These are phyloP conservation scores for Suillus luteus DNA, from an alignment of 768 basidiomycete genomes.

Conservation along the genomic window DNA sequence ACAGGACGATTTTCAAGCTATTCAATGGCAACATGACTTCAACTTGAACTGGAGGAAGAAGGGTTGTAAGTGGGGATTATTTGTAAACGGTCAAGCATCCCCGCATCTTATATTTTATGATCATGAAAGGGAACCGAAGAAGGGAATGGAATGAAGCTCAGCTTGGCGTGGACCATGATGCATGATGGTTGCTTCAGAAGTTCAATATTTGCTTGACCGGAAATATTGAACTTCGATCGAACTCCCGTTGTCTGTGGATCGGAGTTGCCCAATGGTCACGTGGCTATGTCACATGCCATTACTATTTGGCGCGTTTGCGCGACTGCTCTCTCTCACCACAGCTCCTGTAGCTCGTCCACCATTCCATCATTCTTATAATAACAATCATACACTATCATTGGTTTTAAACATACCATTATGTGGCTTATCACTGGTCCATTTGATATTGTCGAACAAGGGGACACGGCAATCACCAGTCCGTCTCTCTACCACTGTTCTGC, in stretches of 20 bases:
- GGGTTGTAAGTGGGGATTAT: background rate
- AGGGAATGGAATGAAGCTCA: background rate
- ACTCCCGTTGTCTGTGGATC: background rate
- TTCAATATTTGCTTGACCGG: background rate
- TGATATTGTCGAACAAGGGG: constrained; percentile 41
- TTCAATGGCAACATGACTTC: background rate
- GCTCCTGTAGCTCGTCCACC: background rate
- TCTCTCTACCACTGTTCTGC: constrained; percentile 6
- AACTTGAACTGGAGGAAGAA: background rate
- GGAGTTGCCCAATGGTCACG: background rate
- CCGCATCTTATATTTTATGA: constrained; percentile 1
- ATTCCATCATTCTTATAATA: background rate
- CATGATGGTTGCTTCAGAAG: background rate
- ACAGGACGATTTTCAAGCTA: background rate
- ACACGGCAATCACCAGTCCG: constrained; percentile 44
- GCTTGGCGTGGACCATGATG: background rate
- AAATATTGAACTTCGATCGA: background rate
- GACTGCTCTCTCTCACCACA: background rate
- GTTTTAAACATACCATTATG: constrained; percentile 35
- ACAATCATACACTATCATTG: background rate
- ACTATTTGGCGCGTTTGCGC: constrained; percentile 4
- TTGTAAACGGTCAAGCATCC: background rate
- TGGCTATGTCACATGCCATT: background rate
- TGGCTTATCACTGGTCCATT: constrained; percentile 60
- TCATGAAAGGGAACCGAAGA: background rate